Percentiles rank a stretch among this genome's conserved stretches.
Conservation (phyloP, 352 stramenopile species). For the Phytophthora rubi region DNA sequence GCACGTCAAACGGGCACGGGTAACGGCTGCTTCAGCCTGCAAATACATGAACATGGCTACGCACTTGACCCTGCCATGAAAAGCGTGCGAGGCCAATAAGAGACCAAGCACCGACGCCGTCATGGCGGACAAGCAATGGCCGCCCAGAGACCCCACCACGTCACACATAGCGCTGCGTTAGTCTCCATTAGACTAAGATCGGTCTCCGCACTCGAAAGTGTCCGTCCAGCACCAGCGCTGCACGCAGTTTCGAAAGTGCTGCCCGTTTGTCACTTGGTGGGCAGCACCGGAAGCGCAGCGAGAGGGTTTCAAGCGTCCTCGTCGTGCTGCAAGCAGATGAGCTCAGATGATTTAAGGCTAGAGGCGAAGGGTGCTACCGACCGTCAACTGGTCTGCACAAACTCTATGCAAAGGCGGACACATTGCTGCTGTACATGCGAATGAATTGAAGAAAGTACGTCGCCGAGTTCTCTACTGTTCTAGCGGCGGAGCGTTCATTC, state of each 20-base stretch:
- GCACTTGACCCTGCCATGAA: slow-evolving; percentile 8
- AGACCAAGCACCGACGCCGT: not conserved
- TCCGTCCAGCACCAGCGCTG: slow-evolving; percentile 21
- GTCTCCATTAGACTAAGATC: slow-evolving; percentile 9
- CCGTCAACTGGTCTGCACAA: not conserved
- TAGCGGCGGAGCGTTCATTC: slow-evolving; percentile 8
- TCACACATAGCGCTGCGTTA: slow-evolving; percentile 7
- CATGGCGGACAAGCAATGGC: slow-evolving; percentile 8
- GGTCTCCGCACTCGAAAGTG: slow-evolving; percentile 11
- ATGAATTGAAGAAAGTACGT: not conserved
- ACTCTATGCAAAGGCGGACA: not conserved
- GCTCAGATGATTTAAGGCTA: slow-evolving; percentile 3
- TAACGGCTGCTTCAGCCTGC: slow-evolving; percentile 5
- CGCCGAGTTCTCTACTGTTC: slow-evolving; percentile 3
- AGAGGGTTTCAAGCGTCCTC: not conserved
- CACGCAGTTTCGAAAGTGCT: not conserved
- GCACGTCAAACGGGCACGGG: not conserved
- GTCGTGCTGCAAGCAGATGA: not conserved
- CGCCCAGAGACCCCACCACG: slow-evolving; percentile 11
- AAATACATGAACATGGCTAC: slow-evolving; percentile 1
- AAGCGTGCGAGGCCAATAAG: slow-evolving; percentile 22
- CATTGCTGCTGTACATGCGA: not conserved
- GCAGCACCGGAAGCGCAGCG: slow-evolving; percentile 2
- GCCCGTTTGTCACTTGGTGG: slow-evolving; percentile 3
- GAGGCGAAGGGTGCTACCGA: not conserved